Percentiles rank a stretch among this genome's conserved stretches.
phyloP scores from a whole-genome alignment of 305 asterid species.

The Caryopteris hybrid region DNA sequence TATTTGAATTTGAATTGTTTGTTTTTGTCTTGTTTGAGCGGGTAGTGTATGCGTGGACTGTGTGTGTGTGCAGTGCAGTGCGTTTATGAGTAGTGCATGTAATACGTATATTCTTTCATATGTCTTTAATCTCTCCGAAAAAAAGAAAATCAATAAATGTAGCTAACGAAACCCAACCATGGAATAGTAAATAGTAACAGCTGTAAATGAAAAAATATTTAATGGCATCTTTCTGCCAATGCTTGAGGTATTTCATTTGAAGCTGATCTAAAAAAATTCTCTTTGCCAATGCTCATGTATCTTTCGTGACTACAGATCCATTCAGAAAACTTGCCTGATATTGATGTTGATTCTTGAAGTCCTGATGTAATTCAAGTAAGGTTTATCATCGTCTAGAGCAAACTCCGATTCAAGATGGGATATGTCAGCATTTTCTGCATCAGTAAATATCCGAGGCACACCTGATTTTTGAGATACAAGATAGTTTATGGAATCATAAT shows the following conservation, averaged over 20 bases:
- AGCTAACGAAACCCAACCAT: too few species aligned
- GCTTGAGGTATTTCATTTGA: background rate
- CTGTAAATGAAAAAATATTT: background rate
- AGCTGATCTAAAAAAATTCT: conserved; percentile 13
- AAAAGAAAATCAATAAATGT: too few species aligned
- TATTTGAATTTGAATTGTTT: too few species aligned
- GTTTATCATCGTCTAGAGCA: conserved; percentile 35
- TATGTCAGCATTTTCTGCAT: conserved; percentile 63
- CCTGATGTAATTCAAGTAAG: conserved; percentile 57
- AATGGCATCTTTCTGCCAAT: background rate
- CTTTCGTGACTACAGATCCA: background rate
- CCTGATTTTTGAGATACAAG: conserved; percentile 36
- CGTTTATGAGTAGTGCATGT: too few species aligned
- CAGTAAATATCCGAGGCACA: conserved; percentile 85
- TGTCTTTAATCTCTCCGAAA: too few species aligned
- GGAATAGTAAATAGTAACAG: background rate
- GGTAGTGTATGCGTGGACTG: too few species aligned
- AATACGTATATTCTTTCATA: too few species aligned
- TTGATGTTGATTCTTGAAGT: conserved; percentile 92
- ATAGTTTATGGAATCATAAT: background rate
- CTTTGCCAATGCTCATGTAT: background rate
- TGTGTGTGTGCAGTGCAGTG: too few species aligned
- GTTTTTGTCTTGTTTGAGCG: too few species aligned
- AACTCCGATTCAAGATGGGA: conserved; percentile 55
- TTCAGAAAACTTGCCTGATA: conserved; percentile 81